Conservation (phyloP, 495 filamentous ascomycete species). For the Trichoderma erinaceum region DNA sequence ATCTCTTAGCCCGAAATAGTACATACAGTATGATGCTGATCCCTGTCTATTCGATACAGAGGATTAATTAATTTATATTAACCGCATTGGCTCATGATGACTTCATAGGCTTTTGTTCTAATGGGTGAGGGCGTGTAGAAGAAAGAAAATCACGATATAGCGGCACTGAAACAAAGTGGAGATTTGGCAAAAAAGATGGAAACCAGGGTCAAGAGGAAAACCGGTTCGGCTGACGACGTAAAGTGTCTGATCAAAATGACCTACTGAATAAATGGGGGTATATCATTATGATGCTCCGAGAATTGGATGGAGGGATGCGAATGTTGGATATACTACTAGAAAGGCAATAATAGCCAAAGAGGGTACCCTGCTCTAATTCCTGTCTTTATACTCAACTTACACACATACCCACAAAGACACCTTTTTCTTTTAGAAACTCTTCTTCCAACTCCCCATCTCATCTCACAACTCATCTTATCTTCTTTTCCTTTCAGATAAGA, state of each 20-base stretch:
- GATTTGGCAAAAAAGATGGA: background rate
- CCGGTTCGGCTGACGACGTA: background rate
- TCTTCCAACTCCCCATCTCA: background rate
- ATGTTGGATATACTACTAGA: conserved; percentile 14
- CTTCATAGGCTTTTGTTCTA: background rate
- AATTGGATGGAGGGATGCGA: background rate
- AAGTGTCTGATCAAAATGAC: background rate
- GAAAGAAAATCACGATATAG: background rate
- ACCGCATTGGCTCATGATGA: conserved; percentile 1
- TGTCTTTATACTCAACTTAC: too few species aligned
- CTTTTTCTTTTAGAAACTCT: background rate
- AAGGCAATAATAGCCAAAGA: conserved; percentile 20
- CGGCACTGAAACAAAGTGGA: background rate
- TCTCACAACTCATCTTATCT: background rate
- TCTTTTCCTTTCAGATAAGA: background rate
- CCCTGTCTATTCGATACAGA: background rate
- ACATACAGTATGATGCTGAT: background rate
- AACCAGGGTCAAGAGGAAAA: background rate
- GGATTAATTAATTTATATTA: too few species aligned
- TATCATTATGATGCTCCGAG: conserved; percentile 13
- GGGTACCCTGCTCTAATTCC: conserved; percentile 17
- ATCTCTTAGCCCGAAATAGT: background rate
- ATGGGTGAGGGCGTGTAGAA: conserved; percentile 1
- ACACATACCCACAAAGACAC: background rate
- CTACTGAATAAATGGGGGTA: conserved; percentile 1